phyloP scores from a whole-genome alignment of 768 basidiomycete species.

The Calocera viscosa region DNA sequence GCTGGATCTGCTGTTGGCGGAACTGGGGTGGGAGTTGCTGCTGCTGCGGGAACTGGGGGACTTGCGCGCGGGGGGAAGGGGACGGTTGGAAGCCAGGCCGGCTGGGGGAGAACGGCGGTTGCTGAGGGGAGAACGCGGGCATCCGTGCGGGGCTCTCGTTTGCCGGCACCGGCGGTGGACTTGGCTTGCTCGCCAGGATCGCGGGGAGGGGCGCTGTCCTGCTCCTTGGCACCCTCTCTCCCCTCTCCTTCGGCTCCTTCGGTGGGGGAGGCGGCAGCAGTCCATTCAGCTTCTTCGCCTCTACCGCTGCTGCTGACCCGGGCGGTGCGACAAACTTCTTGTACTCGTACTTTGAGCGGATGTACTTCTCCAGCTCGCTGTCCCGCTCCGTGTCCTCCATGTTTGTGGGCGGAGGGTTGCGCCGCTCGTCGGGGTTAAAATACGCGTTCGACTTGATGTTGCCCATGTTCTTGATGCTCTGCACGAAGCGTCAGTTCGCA shows the following conservation, averaged over 20 bases:
- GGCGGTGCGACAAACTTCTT: not conserved
- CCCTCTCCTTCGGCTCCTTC: not conserved
- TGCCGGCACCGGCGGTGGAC: not conserved
- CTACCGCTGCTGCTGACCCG: not conserved
- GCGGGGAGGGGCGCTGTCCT: not conserved
- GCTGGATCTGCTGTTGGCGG: not conserved
- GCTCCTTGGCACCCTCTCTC: not conserved
- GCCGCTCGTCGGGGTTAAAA: conserved; percentile 72
- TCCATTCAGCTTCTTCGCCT: not conserved
- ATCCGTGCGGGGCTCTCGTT: not conserved
- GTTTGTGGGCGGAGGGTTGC: conserved; percentile 71
- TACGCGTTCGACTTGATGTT: conserved; percentile 67
- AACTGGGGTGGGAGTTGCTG: no score
- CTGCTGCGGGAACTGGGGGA: no score
- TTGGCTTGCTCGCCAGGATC: not conserved
- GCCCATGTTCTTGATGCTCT: conserved; percentile 72
- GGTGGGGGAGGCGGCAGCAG: not conserved
- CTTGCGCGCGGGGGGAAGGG: no score
- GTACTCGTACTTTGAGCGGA: conserved; percentile 48
- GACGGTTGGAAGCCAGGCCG: no score
- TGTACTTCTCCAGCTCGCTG: conserved; percentile 82
- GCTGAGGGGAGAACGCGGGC: not conserved
- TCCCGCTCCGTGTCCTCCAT: conserved; percentile 69
- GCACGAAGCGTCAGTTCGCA: not conserved
- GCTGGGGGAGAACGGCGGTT: not conserved